Conservation (phyloP, 805 yeast genomes). For the Starmerella tilneyi region DNA sequence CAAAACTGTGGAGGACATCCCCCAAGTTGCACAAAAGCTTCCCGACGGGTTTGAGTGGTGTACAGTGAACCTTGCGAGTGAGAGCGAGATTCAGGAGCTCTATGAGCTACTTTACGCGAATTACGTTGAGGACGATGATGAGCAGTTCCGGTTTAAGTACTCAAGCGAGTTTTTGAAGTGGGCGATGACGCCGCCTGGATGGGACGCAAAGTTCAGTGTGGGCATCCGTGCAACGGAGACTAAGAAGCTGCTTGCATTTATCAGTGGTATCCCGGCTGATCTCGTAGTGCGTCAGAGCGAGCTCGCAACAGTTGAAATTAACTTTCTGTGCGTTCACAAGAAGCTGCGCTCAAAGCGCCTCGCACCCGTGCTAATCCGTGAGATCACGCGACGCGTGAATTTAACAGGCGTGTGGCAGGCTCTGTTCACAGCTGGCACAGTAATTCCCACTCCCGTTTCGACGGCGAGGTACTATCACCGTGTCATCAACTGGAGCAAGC, state of each 20-base stretch:
- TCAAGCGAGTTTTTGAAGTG: constrained; percentile 72
- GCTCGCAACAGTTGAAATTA: constrained; percentile 59
- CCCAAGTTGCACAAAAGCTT: constrained; percentile 59
- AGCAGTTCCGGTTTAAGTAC: constrained; percentile 84
- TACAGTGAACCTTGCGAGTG: constrained; percentile 52
- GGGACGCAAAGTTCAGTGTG: constrained; percentile 77
- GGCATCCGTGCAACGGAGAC: constrained; percentile 80
- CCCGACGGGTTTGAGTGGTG: constrained; percentile 82
- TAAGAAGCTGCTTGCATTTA: constrained; percentile 78
- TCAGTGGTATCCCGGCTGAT: constrained; percentile 75
- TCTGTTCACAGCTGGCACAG: constrained; percentile 82
- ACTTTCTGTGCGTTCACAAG: constrained; percentile 89
- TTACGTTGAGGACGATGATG: constrained; percentile 91
- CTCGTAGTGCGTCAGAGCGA: constrained; percentile 48
- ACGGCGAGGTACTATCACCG: constrained; percentile 87
- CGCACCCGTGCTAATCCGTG: constrained; percentile 88
- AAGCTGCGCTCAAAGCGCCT: constrained; percentile 85
- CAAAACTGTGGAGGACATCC: constrained; percentile 63
- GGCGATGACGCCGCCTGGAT: constrained; percentile 93
- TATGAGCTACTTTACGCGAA: constrained; percentile 72
- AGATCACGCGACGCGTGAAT: constrained; percentile 87
- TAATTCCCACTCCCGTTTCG: constrained; percentile 84
- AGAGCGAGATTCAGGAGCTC: constrained; percentile 59
- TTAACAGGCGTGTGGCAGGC: constrained; percentile 87
- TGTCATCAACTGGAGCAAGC: constrained; percentile 82